phyloP scores from a whole-genome alignment of 2,329 filamentous ascomycete genomes.

The Trichoderma sp. region DNA sequence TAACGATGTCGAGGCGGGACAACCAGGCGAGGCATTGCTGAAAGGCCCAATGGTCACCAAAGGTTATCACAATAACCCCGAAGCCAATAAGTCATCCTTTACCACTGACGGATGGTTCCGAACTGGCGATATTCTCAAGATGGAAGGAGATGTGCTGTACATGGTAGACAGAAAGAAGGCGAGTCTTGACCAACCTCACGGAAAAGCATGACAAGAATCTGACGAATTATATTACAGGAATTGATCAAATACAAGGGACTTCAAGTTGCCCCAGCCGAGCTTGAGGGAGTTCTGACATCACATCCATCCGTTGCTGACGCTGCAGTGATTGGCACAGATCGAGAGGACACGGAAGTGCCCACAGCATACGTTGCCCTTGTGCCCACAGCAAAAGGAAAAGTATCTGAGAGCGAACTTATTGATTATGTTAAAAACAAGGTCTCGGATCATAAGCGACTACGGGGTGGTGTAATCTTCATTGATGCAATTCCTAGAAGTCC shows the following conservation, averaged over 20 bases:
- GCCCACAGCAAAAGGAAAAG: conserved; percentile 25
- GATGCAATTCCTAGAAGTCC: conserved; percentile 67
- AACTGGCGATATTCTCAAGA: conserved; percentile 74
- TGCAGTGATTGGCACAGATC: conserved; percentile 59
- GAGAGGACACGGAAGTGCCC: conserved; percentile 46
- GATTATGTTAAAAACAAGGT: conserved; percentile 30
- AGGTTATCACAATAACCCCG: conserved; percentile 68
- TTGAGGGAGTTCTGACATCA: conserved; percentile 48
- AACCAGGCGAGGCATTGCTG: conserved; percentile 62
- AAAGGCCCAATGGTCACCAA: conserved; percentile 70
- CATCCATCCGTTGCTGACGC: conserved; percentile 51
- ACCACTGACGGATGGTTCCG: conserved; percentile 62
- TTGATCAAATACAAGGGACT: conserved; percentile 57
- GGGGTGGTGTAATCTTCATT: conserved; percentile 66
- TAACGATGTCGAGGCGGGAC: conserved; percentile 39
- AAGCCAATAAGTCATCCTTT: conserved; percentile 63
- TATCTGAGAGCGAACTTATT: conserved; percentile 29
- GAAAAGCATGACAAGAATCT: background rate
- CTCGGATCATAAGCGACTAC: conserved; percentile 62
- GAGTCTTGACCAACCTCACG: background rate
- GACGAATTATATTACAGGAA: conserved; percentile 46
- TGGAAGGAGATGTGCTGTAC: conserved; percentile 68
- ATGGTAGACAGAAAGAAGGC: conserved; percentile 78
- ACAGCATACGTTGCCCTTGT: conserved; percentile 40
- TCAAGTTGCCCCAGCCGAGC: conserved; percentile 65